phyloP scores from a whole-genome alignment of 352 stramenopile genomes.

The Pythium pyrilobum region DNA sequence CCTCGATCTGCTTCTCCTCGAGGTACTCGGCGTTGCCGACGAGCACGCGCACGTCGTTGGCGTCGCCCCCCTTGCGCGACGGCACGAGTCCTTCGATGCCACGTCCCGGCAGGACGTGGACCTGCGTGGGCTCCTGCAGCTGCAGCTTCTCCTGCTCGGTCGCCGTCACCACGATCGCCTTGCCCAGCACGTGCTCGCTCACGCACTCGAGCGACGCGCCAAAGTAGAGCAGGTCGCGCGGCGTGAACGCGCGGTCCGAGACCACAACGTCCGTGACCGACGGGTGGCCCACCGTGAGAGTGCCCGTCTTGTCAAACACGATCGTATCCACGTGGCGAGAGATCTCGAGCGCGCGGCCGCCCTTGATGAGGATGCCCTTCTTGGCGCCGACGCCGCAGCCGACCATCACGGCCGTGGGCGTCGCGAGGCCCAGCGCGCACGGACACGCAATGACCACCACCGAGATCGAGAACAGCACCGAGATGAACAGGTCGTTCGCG shows the following conservation, averaged over 20 bases:
- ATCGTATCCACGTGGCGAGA: slow-evolving; percentile 81
- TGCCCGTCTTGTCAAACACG: slow-evolving; percentile 94
- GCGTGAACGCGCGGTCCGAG: slow-evolving; percentile 51
- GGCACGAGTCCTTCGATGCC: slow-evolving; percentile 68
- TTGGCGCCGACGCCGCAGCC: slow-evolving; percentile 83
- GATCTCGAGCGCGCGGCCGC: slow-evolving; percentile 72
- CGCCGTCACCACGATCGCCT: slow-evolving; percentile 76
- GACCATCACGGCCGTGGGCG: slow-evolving; percentile 86
- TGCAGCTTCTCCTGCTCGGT: slow-evolving; percentile 72
- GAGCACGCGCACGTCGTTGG: slow-evolving; percentile 36
- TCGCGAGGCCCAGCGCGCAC: slow-evolving; percentile 79
- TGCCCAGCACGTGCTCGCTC: slow-evolving; percentile 82
- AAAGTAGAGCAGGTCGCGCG: slow-evolving; percentile 75
- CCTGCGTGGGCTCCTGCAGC: slow-evolving; percentile 64
- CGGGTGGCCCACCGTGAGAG: slow-evolving; percentile 81
- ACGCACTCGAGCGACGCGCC: slow-evolving; percentile 73
- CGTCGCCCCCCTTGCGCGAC: slow-evolving; percentile 17
- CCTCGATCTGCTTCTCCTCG: slow-evolving; percentile 69
- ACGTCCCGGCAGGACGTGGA: slow-evolving; percentile 70
- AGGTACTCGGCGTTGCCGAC: slow-evolving; percentile 80
- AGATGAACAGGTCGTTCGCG: slow-evolving; percentile 62
- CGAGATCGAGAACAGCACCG: slow-evolving; percentile 82
- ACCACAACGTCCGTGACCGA: slow-evolving; percentile 77
- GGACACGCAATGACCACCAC: slow-evolving; percentile 88
- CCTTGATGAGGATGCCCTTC: slow-evolving; percentile 88